Base-by-base conservation (phyloP, 345 rosid species). In the Pugionium dolabratum region DNA sequence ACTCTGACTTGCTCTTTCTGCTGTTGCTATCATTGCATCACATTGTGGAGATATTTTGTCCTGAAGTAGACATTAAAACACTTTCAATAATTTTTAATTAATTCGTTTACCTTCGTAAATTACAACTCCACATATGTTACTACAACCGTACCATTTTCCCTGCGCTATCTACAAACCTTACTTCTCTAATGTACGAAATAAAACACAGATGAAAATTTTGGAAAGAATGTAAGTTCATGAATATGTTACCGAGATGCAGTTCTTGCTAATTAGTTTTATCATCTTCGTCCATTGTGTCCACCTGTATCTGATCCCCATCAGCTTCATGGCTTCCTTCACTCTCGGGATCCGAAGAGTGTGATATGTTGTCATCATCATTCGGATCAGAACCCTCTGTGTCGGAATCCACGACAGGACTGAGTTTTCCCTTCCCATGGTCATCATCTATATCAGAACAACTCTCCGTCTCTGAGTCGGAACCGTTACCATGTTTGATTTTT, bases 401-500 rank as follows among this genome's bases (percentile, higher is more conserved):
- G 2, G 85, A 85, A 74, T 64, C 79, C 1, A 86, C 81, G 58
- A 43, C 60, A 47, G 79, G 76, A 57, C 59, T 72, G 31, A 35
- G 72, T 57, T 81, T 78, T 11, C 73, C 79, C 62, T 55, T 73
- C 47, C 43, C 80, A 59, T 61, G 75, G 46, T 71, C 72, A 59
- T 50, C 72, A 57, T 72, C 82, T 54, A 60, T 58, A 45, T 71
- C 77, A 11, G 74, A 74, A 68, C 87, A 78, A 57, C 71, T 69
- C 62, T 82, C 90, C 0, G 89, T 80, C 74, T 85, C 88, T 1
- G 91, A 85, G 76, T 66, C 79, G 0, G 90, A 80, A 49, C 42
- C 55, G 47, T 78, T 78, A 57, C 51, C 81, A 41, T 54, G 74
- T 54, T 78, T 76, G 43, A 58, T 74, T 53, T 52, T 63, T n/a